phyloP scores from a whole-genome alignment of 2,329 filamentous ascomycete genomes.

The Nemania abortiva region DNA sequence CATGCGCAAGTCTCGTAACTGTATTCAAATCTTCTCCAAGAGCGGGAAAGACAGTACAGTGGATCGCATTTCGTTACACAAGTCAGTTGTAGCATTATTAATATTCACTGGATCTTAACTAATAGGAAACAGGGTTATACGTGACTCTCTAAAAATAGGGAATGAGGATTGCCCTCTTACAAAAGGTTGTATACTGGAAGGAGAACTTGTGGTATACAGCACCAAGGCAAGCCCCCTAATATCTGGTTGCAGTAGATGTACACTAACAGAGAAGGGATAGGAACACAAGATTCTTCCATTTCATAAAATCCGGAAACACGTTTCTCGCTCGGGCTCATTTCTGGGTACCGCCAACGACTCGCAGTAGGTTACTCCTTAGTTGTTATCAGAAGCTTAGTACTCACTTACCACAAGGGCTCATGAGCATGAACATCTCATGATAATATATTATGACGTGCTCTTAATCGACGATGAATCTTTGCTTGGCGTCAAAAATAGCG shows the following conservation, averaged over 20 bases:
- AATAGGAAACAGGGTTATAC: conserved; percentile 61
- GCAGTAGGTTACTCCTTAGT: conserved; percentile 59
- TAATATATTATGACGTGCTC: conserved; percentile 71
- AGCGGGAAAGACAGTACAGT: conserved; percentile 88
- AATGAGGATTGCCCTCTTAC: conserved; percentile 68
- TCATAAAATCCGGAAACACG: conserved; percentile 84
- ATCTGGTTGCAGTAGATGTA: background rate
- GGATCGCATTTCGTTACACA: conserved; percentile 73
- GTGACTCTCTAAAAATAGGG: conserved; percentile 73
- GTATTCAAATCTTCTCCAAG: conserved; percentile 89
- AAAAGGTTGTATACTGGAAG: conserved; percentile 80
- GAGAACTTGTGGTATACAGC: conserved; percentile 84
- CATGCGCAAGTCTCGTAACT: conserved; percentile 63
- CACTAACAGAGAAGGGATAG: conserved; percentile 44
- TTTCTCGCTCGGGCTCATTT: conserved; percentile 77
- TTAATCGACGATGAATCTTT: conserved; percentile 67
- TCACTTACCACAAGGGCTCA: conserved; percentile 56
- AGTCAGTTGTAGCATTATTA: conserved; percentile 52
- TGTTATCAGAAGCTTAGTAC: background rate
- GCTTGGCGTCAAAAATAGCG: conserved; percentile 64
- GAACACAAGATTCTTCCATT: conserved; percentile 77
- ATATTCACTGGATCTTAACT: background rate
- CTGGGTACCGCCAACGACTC: conserved; percentile 78
- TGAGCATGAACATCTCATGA: conserved; percentile 68
- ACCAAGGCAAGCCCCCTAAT: conserved; percentile 61